Base-by-base conservation (phyloP, 2,329 filamentous ascomycete species). In the Colletotrichum plurivorum region DNA sequence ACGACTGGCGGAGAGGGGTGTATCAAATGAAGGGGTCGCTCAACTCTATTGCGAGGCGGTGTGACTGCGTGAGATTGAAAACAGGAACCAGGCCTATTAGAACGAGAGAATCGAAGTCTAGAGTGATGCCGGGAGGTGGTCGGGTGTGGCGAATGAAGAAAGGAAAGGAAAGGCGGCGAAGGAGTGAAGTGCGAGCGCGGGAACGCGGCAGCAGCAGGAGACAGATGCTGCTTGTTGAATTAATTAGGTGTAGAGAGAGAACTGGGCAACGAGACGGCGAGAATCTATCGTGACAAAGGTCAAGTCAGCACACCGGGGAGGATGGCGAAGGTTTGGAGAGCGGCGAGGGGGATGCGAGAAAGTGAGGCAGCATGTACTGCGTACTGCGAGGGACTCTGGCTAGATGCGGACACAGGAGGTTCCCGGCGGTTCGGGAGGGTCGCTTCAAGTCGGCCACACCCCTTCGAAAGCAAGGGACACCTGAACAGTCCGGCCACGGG, bases 401-500 rank as follows among this genome's bases (percentile, higher is more conserved):
- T 71, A 71, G 74, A 72, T 72, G 67, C 72, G 74, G 66, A 72
- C 68, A 73, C 69, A 73, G 70, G 70, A 70, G 64, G 56, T 63
- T 68, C 58, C 69, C 72, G 72, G 71, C 49, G 57, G 61, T 69
- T 72, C 70, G 71, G 67, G 61, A 73, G 68, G 73, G 71, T 72
- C 52, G 71, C 73, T 72, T 75, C 72, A 70, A 71, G 71, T 68
- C 70, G 60, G 63, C 65, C 69, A 51, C 62, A 55, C 68, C 65
- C 66, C 69, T 61, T 71, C 45, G 18, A 67, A 73, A 72, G 72
- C 74, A 73, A 73, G 75, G 74, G 72, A 75, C 65, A 73, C 72
- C 73, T 76, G 72, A 75, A 74, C 75, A 77, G 76, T 73, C 73
- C 75, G 74, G 76, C 77, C 72, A 73, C 74, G 78, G 72, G 76